These are phyloP conservation scores for Cercis canadensis DNA, from an alignment of 306 rosid genomes.

Conservation along the genomic window DNA sequence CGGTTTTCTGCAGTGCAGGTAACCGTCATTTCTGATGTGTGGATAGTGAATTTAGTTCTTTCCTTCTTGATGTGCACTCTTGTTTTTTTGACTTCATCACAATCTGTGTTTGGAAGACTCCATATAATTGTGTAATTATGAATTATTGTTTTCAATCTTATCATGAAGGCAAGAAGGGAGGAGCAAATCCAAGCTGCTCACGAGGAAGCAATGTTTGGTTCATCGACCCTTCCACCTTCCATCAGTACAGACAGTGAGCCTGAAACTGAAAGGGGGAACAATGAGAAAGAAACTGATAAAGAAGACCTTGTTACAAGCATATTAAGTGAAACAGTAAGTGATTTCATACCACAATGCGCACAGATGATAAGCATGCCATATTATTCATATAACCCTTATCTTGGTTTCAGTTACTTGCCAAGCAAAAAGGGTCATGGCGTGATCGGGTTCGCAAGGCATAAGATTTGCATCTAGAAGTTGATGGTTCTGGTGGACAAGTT, in stretches of 20 bases:
- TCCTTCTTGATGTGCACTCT: conserved; percentile 29
- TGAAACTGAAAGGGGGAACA: conserved; percentile 49
- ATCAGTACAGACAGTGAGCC: conserved; percentile 35
- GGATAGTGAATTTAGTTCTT: background rate
- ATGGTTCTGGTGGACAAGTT: conserved; percentile 21
- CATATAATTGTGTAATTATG: conserved; percentile 4
- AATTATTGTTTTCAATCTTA: conserved; percentile 11
- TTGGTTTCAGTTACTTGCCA: conserved; percentile 54
- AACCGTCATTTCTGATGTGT: conserved; percentile 16
- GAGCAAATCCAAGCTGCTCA: conserved; percentile 87
- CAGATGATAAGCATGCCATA: conserved; percentile 7
- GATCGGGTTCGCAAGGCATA: conserved; percentile 61
- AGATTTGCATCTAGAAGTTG: conserved; percentile 21
- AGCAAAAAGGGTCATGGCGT: conserved; percentile 68
- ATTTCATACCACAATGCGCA: background rate
- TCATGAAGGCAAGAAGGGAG: conserved; percentile 73
- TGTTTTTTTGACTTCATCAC: background rate
- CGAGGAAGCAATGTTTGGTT: conserved; percentile 93
- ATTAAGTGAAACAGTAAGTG: conserved; percentile 57
- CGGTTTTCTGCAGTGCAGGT: conserved; percentile 90
- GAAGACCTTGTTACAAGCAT: conserved; percentile 41
- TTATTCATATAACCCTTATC: background rate
- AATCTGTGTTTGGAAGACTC: conserved; percentile 13
- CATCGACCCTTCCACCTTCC: conserved; percentile 49
- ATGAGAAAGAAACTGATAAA: conserved; percentile 31